These are phyloP conservation scores for Penicillium taxi DNA, from an alignment of 495 filamentous ascomycete genomes.

Conservation along the genomic window DNA sequence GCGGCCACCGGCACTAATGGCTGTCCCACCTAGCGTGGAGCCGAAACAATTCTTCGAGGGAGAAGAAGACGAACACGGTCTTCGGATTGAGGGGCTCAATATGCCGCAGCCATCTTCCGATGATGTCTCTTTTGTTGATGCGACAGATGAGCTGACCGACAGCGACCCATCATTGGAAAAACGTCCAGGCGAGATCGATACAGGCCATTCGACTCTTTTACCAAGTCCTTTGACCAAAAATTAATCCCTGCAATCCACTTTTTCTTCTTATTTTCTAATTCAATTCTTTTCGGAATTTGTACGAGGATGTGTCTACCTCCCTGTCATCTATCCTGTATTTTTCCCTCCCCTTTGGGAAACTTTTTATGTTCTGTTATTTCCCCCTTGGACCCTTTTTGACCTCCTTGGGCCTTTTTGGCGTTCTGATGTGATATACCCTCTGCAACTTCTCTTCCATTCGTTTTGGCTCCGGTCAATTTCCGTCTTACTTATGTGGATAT, in stretches of 20 bases:
- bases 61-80: constrained; percentile 23
- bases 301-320: no score
- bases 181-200: constrained; percentile 21
- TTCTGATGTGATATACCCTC: constrained; percentile 46
- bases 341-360: not conserved
- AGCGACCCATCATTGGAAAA: constrained; percentile 1
- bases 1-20: constrained; percentile 81
- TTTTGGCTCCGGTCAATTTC: constrained; percentile 13
- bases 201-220: constrained; percentile 19
- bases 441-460: constrained; percentile 19
- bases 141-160: constrained; percentile 10
- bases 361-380: constrained; percentile 1
- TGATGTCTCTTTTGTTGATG: constrained; percentile 12
- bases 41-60: constrained; percentile 14
- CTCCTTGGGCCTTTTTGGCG: no score
- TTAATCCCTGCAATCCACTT: constrained; percentile 18
- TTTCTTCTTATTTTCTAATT: not conserved
- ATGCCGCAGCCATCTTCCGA: constrained; percentile 20
- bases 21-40: constrained; percentile 16
- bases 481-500: constrained; percentile 17
- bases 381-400: constrained; percentile 10
- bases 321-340: constrained; percentile 1
- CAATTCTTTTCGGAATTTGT: not conserved
- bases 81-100: constrained; percentile 31
- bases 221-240: constrained; percentile 21